These are phyloP conservation scores for Xylaria sp. DNA, from an alignment of 2,329 filamentous ascomycete species.

Conservation along the genomic window DNA sequence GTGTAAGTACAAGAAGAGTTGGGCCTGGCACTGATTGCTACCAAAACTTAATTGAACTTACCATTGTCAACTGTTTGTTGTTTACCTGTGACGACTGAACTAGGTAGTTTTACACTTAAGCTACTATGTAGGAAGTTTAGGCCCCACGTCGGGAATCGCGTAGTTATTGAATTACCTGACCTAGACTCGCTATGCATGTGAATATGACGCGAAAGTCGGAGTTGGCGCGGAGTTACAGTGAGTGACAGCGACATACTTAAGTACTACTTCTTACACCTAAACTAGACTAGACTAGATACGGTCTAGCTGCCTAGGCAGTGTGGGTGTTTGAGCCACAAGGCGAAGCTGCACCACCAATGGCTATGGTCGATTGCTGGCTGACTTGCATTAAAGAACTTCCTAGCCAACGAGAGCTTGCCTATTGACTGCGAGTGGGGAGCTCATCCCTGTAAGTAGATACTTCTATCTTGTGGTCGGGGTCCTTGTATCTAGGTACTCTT, in stretches of 20 bases:
- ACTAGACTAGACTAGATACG: too few relatives aligned
- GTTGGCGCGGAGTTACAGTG: too few relatives aligned
- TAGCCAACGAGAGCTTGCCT: slow-evolving; percentile 22
- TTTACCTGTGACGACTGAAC: not conserved
- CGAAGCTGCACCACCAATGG: too few relatives aligned
- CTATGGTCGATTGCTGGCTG: too few relatives aligned
- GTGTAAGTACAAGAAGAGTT: not conserved
- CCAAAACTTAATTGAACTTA: not conserved
- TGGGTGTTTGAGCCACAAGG: too few relatives aligned
- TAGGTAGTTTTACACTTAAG: too few relatives aligned
- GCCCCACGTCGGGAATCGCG: slow-evolving; percentile 6
- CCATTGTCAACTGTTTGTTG: slow-evolving; percentile 5
- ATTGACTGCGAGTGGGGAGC: slow-evolving; percentile 25
- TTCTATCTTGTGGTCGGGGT: not conserved
- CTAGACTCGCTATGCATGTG: slow-evolving; percentile 3
- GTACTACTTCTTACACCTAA: too few relatives aligned
- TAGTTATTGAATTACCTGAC: too few relatives aligned
- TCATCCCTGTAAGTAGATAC: slow-evolving; percentile 1
- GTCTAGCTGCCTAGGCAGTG: too few relatives aligned
- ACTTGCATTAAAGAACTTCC: too few relatives aligned
- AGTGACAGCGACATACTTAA: too few relatives aligned
- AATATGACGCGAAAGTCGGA: not conserved
- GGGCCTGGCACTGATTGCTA: not conserved
- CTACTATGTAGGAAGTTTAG: too few relatives aligned
- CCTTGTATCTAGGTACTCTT: not conserved